phyloP scores from a whole-genome alignment of 2,329 filamentous ascomycete species.

The Diaporthe humulicola region DNA sequence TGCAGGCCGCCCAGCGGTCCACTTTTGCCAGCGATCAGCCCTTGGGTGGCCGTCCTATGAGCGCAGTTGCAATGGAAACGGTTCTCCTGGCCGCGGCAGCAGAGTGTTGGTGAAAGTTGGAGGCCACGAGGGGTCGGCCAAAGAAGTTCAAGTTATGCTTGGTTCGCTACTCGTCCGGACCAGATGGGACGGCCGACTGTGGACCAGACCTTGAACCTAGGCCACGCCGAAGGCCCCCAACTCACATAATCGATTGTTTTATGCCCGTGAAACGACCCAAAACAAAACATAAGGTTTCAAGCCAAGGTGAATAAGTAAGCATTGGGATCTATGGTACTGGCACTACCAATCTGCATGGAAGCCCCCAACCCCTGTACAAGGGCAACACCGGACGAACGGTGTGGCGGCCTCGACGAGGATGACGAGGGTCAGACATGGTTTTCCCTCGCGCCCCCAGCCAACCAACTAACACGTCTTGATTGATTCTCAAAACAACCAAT shows the following conservation, averaged over 20 bases:
- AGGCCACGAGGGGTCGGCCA: not conserved
- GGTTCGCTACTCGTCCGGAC: not conserved
- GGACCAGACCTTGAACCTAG: not conserved
- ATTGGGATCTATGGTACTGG: not conserved
- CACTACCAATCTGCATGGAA: not conserved
- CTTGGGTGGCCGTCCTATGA: not conserved
- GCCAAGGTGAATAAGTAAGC: not conserved
- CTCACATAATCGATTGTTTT: conserved; percentile 6
- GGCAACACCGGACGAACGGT: conserved; percentile 19
- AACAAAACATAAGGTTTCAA: conserved; percentile 7
- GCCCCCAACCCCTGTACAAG: not conserved
- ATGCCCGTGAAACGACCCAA: not conserved
- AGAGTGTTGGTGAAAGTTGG: not conserved
- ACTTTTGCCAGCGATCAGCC: conserved; percentile 20
- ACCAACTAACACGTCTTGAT: not conserved
- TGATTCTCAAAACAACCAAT: not conserved
- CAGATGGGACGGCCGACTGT: not conserved
- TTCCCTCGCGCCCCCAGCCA: not conserved
- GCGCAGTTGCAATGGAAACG: not conserved
- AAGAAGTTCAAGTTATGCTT: conserved; percentile 4
- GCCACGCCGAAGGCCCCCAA: not conserved
- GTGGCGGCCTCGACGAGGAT: not conserved
- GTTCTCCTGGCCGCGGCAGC: not conserved
- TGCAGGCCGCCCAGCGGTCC: conserved; percentile 14
- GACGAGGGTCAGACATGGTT: not conserved